These are phyloP conservation scores for Candida sphagnicola DNA, from an alignment of 805 yeast species.

Conservation along the genomic window DNA sequence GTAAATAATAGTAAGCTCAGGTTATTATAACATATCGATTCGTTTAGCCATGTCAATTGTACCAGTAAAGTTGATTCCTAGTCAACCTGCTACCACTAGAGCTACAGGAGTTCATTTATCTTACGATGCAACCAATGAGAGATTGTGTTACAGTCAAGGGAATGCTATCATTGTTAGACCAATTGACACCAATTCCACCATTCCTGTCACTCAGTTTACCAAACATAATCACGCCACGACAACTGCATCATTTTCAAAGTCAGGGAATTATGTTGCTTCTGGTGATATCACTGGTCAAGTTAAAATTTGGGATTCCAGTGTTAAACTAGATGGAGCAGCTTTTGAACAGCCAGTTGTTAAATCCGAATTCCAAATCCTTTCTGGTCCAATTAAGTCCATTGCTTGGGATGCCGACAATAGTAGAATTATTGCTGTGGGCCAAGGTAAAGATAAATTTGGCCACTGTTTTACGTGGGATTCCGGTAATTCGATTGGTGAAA, in stretches of 20 bases:
- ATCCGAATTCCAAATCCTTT: conserved; percentile 74
- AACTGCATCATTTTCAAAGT: conserved; percentile 83
- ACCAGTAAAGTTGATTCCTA: neutral
- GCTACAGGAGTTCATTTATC: conserved; percentile 70
- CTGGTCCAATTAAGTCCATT: conserved; percentile 77
- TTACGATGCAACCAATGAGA: conserved; percentile 63
- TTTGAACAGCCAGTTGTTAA: conserved; percentile 55
- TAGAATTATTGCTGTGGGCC: conserved; percentile 90
- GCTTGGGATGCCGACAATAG: conserved; percentile 90
- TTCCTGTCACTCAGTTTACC: conserved; percentile 57
- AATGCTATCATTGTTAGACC: conserved; percentile 73
- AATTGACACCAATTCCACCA: conserved; percentile 46
- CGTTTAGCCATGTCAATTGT: conserved; percentile 1
- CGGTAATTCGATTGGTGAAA: conserved; percentile 96
- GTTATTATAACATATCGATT: too few species aligned
- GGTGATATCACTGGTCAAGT: conserved; percentile 92
- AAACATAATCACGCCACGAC: conserved; percentile 72
- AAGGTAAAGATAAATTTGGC: conserved; percentile 88
- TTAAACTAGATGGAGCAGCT: conserved; percentile 30
- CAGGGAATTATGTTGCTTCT: conserved; percentile 85
- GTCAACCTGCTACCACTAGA: conserved; percentile 69
- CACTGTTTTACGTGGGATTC: conserved; percentile 91
- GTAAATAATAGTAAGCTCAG: too few species aligned
- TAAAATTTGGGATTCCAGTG: conserved; percentile 71
- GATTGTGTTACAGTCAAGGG: conserved; percentile 80